phyloP scores from a whole-genome alignment of 2,329 filamentous ascomycete genomes.

The Cytospora leucostoma region DNA sequence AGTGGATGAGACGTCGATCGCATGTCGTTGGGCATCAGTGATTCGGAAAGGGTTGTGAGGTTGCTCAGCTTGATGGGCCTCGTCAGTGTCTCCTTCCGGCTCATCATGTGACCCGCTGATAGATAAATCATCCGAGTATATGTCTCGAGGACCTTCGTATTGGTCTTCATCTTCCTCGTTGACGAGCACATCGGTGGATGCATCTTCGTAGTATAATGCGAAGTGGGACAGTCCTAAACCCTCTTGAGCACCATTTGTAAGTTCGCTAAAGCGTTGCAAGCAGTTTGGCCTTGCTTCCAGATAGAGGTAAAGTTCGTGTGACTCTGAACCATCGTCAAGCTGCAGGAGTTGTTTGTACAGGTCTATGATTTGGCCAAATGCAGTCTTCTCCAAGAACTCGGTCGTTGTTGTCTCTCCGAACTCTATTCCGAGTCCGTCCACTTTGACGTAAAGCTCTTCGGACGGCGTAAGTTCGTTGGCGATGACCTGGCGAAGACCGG shows the following conservation, averaged over 20 bases:
- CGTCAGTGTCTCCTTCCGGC: neutral
- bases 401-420: slow-evolving; percentile 44
- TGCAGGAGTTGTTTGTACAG: slow-evolving; percentile 24
- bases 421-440: slow-evolving; percentile 55
- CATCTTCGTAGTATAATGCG: slow-evolving; percentile 23
- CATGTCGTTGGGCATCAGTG: slow-evolving; percentile 15
- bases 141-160: slow-evolving; percentile 3
- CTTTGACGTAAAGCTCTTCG: slow-evolving; percentile 53
- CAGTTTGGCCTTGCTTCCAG: slow-evolving; percentile 22
- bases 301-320: slow-evolving; percentile 23
- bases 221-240: slow-evolving; percentile 24
- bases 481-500: slow-evolving; percentile 48
- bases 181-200: slow-evolving; percentile 9
- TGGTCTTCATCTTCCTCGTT: slow-evolving; percentile 27
- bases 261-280: slow-evolving; percentile 21
- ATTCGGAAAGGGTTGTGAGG: slow-evolving; percentile 15
- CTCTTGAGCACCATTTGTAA: slow-evolving; percentile 16
- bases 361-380: slow-evolving; percentile 25
- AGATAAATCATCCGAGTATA: slow-evolving; percentile 14
- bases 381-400: slow-evolving; percentile 24
- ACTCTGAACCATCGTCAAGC: slow-evolving; percentile 20
- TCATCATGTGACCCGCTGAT: slow-evolving; percentile 4
- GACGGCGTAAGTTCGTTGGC: slow-evolving; percentile 45
- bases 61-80: slow-evolving; percentile 9
- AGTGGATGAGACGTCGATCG: neutral